A percentile compares a stretch with the other conserved stretches of the same genome.
Evolutionary conservation across 176 grass and related monocot species (phyloP).

Genomic region (Elaeis guineensis): DNA sequence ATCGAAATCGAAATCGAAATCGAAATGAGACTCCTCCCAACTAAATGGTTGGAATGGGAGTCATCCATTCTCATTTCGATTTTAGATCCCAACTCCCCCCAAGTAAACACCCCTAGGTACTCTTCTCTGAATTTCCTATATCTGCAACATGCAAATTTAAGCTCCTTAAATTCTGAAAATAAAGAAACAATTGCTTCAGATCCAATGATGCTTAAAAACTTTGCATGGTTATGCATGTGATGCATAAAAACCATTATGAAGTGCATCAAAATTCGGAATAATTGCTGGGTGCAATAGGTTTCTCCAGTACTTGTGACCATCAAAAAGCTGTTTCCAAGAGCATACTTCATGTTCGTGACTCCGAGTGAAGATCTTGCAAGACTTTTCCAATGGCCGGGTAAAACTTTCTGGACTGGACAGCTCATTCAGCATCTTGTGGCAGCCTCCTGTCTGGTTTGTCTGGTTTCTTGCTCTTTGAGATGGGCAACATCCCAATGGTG

Average conservation of each 20-base stretch:
- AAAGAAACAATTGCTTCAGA: too few relatives aligned
- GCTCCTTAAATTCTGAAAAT: conserved; percentile 28
- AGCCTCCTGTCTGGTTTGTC: conserved; percentile 10
- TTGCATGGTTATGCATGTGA: too few relatives aligned
- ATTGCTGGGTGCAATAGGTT: neutral
- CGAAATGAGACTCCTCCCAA: too few relatives aligned
- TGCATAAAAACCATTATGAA: too few relatives aligned
- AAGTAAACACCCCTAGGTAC: too few relatives aligned
- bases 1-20: too few relatives aligned
- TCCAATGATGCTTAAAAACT: too few relatives aligned
- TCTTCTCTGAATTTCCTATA: conserved; percentile 11
- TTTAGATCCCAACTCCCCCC: too few relatives aligned
- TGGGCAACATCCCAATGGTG: conserved; percentile 40
- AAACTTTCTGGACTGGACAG: conserved; percentile 22
- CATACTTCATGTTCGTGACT: conserved; percentile 40
- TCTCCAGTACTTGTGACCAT: conserved; percentile 17
- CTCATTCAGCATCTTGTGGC: conserved; percentile 27
- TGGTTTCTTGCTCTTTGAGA: conserved; percentile 22
- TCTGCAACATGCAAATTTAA: conserved; percentile 42
- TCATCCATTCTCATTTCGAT: too few relatives aligned
- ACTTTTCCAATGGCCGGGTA: conserved; percentile 21
- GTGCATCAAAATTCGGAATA: neutral
- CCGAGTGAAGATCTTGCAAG: conserved; percentile 10
- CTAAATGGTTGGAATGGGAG: too few relatives aligned
- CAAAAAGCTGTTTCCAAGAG: conserved; percentile 26